Conservation (phyloP, 2,329 filamentous ascomycete genomes). For the Curvularia verruculosa region DNA sequence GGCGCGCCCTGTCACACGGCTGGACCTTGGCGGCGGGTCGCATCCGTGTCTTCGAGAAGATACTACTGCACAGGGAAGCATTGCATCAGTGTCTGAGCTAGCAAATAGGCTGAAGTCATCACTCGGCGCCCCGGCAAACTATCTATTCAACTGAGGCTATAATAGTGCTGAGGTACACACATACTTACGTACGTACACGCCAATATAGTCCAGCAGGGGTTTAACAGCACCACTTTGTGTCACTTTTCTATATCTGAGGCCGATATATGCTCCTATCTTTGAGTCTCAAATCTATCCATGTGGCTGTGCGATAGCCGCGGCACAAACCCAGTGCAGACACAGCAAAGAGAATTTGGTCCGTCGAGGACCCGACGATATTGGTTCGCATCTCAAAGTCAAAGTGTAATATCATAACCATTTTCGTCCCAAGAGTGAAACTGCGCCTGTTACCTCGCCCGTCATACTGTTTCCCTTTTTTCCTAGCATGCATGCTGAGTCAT, state of each 20-base stretch:
- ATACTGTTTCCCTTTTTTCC: background rate
- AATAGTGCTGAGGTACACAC: background rate
- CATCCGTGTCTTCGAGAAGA: conserved; percentile 9
- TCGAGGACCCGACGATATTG: background rate
- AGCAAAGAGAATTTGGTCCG: background rate
- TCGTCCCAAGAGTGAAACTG: background rate
- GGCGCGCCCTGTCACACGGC: conserved; percentile 12
- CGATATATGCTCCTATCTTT: background rate
- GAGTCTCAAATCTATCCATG: background rate
- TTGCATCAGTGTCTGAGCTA: background rate
- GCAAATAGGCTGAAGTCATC: conserved; percentile 1
- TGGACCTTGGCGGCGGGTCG: conserved; percentile 10
- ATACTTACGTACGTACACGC: background rate
- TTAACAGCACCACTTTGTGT: background rate
- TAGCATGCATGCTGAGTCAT: background rate
- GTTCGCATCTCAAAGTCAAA: background rate
- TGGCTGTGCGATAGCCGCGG: conserved; percentile 5
- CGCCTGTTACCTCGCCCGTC: background rate
- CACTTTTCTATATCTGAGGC: background rate
- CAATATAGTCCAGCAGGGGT: background rate
- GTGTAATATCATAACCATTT: background rate
- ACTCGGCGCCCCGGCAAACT: background rate
- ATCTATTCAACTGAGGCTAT: background rate
- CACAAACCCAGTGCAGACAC: background rate
- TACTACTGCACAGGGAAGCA: conserved; percentile 7